Evolutionary conservation across 345 rosid genomes (phyloP), one percentile per base, ranked within the genome.

Genomic region (Pugionium dolabratum): DNA sequence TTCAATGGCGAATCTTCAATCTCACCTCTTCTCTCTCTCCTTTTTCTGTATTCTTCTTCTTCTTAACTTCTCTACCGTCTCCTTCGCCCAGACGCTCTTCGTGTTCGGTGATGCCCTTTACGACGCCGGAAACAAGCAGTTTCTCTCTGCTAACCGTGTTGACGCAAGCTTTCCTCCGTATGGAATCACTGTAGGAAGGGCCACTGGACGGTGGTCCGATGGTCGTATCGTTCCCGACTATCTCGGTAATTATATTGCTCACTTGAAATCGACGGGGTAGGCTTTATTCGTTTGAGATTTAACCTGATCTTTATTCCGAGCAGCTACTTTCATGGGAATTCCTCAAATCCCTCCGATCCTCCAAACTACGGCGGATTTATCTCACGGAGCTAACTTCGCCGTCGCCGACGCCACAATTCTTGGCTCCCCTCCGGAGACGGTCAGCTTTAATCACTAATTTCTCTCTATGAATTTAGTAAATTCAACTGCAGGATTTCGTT

Each of bases 181-280:
- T 11, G 84, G 81, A 29, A 40, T 66, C 9, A 59, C 74, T 27
- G 5, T 71, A 0, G 67, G 73, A 34, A 30, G 59, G 7, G 52
- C 79, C 5, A 77, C 84, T 0, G 84, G 84, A 30, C 77, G 84
- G 18, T 61, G 75, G 55, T 77, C 79, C 54, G 83, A 80, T 50
- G 83, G 83, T 9, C 76, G 56, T 1, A 61, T 74, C 1, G 32
- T 80, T 6, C 84, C 81, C 0, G 81, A 77, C 8, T 80, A 59
- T 33, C 66, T 80, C 39, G 81, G 84, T 80, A 50, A 28, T 40
- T 53, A 1, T 2, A 25, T 3, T 6, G 31, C 32, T 32, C 42
- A 3, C 25, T 32, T 60, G 18, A 49, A 18, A 49, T 48, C 27
- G 1, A 48, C 26, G 1, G 1, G 1, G 9, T 71, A 25, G 11